phyloP scores from a whole-genome alignment of 2,329 filamentous ascomycete species.

The Colletotrichum aenigma region DNA sequence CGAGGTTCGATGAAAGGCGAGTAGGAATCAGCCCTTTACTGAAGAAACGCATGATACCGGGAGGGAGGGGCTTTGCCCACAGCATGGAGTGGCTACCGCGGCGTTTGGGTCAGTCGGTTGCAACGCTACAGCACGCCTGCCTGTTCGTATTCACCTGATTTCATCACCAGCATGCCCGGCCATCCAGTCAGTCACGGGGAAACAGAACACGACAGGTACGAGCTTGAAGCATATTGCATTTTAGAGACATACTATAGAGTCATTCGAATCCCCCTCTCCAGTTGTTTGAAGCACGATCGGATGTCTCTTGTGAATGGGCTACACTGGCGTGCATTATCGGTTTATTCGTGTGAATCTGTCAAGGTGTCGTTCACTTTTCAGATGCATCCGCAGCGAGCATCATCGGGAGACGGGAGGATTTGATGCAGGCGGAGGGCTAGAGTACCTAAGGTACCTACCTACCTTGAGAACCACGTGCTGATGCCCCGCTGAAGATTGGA shows the following conservation, averaged over 20 bases:
- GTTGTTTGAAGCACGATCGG: neutral
- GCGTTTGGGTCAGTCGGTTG: neutral
- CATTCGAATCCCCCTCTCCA: neutral
- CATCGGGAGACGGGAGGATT: neutral
- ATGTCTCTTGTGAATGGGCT: neutral
- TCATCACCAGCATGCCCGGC: neutral
- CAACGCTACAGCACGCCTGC: neutral
- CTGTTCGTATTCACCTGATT: neutral
- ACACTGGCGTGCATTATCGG: neutral
- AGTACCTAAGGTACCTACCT: neutral
- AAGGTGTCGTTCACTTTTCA: neutral
- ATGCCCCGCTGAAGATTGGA: neutral
- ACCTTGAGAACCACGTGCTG: neutral
- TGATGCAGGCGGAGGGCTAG: neutral
- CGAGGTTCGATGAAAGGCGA: slow-evolving; percentile 13
- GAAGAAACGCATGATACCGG: neutral
- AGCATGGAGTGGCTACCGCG: neutral
- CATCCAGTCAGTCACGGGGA: neutral
- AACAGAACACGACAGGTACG: neutral
- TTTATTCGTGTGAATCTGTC: neutral
- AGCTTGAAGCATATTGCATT: neutral
- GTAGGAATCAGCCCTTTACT: neutral
- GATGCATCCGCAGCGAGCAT: neutral
- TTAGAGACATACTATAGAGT: neutral
- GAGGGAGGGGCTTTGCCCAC: neutral